A percentile compares a stretch with the other conserved stretches of the same genome.
Evolutionary conservation across 108 stramenopile genomes (phyloP).

Genomic region (Schizochytrium sp.): DNA sequence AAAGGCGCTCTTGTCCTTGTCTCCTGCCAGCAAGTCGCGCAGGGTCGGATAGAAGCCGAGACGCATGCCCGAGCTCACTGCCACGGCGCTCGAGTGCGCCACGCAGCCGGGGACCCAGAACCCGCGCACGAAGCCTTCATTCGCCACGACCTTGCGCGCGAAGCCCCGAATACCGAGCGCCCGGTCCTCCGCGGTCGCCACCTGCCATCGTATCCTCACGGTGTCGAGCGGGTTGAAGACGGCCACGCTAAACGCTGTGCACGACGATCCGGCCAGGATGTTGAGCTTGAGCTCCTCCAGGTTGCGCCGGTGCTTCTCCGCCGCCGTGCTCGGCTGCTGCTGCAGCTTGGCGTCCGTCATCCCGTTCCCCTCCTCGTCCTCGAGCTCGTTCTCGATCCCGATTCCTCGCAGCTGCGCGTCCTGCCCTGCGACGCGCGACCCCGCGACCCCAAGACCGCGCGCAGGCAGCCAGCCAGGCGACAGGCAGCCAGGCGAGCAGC

Average conservation of each 20-base stretch:
- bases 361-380: too few species aligned
- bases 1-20: slow-evolving; percentile 6
- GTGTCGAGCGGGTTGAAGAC: slow-evolving; percentile 10
- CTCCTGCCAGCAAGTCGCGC: background rate
- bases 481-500: too few species aligned
- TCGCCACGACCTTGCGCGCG: background rate
- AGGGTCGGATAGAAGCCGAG: background rate
- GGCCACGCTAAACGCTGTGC: slow-evolving; percentile 14
- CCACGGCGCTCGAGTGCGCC: slow-evolving; percentile 12
- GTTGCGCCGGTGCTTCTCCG: background rate
- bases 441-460: too few species aligned
- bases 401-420: too few species aligned
- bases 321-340: background rate
- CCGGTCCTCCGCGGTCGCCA: background rate
- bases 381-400: too few species aligned
- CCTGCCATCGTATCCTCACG: slow-evolving; percentile 14
- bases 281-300: slow-evolving; percentile 6
- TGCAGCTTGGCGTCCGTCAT: background rate
- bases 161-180: background rate
- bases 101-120: background rate
- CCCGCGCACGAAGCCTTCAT: background rate
- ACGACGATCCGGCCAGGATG: background rate
- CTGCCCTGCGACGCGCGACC: too few species aligned
- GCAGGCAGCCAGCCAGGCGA: too few species aligned
- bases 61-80: background rate